A percentile compares a stretch with the other conserved stretches of the same genome.
phyloP scores from a whole-genome alignment of 257 asterid genomes.

The Lycium barbarum region DNA sequence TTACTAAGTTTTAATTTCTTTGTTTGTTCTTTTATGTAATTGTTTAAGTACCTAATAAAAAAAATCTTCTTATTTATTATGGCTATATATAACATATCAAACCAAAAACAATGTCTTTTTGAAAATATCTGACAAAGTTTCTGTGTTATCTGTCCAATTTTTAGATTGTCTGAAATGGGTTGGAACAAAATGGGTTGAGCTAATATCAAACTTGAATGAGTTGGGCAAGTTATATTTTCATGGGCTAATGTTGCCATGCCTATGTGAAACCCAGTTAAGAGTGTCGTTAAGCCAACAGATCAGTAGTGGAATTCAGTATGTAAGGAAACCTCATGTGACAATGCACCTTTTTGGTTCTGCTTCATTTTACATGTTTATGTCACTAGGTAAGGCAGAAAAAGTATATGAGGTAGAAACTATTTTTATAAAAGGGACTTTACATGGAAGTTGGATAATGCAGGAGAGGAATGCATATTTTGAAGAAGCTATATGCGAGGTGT shows the following conservation, averaged over 20 bases:
- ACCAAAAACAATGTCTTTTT: no score
- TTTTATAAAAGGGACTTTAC: background rate
- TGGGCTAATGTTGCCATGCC: background rate
- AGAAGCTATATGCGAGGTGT: conserved; percentile 61
- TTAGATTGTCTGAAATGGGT: no score
- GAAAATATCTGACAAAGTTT: no score
- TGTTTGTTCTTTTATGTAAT: no score
- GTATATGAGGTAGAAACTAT: background rate
- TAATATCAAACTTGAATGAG: no score
- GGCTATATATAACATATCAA: no score
- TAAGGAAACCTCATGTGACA: background rate
- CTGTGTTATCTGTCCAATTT: no score
- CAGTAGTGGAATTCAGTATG: background rate
- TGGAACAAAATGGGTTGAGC: no score
- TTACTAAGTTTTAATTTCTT: no score
- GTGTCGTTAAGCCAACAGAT: background rate
- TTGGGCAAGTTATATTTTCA: no score
- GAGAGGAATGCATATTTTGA: conserved; percentile 62
- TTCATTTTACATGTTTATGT: conserved; percentile 19
- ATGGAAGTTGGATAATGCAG: conserved; percentile 39
- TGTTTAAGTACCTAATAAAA: no score
- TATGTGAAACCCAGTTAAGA: background rate
- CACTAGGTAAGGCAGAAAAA: background rate
- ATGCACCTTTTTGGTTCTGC: conserved; percentile 22
- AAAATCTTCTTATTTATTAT: no score